These are phyloP conservation scores for Grosmannia huntii DNA, from an alignment of 2,329 filamentous ascomycete genomes.

Conservation along the genomic window DNA sequence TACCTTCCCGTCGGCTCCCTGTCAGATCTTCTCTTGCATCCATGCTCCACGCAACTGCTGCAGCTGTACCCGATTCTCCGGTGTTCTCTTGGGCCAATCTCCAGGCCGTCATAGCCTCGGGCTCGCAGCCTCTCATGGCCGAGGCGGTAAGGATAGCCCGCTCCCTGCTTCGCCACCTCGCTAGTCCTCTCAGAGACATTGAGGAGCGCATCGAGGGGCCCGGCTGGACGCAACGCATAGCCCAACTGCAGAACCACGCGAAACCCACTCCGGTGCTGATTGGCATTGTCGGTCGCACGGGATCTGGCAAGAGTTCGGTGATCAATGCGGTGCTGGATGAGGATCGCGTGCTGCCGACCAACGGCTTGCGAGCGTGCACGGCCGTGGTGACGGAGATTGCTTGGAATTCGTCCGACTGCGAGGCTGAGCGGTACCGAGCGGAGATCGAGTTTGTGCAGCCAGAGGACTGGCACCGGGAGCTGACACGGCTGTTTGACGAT, in stretches of 20 bases:
- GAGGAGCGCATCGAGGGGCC: slow-evolving; percentile 11
- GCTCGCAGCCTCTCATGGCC: not conserved
- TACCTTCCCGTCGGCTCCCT: not conserved
- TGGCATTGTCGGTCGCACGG: slow-evolving; percentile 46
- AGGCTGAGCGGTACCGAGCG: slow-evolving; percentile 30
- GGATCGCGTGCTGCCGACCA: slow-evolving; percentile 30
- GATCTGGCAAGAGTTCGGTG: slow-evolving; percentile 47
- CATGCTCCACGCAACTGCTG: not conserved
- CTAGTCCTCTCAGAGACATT: slow-evolving; percentile 11
- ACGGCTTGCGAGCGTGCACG: slow-evolving; percentile 48
- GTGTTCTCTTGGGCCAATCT: not conserved
- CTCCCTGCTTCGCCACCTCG: slow-evolving; percentile 13
- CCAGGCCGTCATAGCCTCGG: not conserved
- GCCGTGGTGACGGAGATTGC: slow-evolving; percentile 48
- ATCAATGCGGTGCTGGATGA: slow-evolving; percentile 53
- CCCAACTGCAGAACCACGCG: slow-evolving; percentile 10
- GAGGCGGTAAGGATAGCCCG: slow-evolving; percentile 6
- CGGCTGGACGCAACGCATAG: slow-evolving; percentile 1
- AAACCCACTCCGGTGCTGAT: slow-evolving; percentile 31
- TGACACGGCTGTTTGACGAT: slow-evolving; percentile 34
- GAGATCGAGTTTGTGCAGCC: slow-evolving; percentile 44
- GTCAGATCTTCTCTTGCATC: no score
- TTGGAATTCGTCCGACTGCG: slow-evolving; percentile 34
- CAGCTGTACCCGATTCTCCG: not conserved
- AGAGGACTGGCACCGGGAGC: slow-evolving; percentile 39